Conservation (phyloP, 805 yeast species). For the Lipomyces yamanashiensis region DNA sequence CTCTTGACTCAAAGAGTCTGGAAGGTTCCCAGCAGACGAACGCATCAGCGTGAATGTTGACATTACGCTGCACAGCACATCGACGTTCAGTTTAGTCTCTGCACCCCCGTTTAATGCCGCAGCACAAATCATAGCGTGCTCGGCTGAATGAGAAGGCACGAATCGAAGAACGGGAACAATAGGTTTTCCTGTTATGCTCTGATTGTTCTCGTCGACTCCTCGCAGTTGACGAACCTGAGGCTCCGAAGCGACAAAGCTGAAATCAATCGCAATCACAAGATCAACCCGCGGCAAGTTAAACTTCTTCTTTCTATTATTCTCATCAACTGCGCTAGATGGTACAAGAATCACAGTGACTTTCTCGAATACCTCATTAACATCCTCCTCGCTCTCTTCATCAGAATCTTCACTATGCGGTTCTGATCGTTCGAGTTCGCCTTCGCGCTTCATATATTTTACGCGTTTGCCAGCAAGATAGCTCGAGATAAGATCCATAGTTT, state of each 20-base stretch:
- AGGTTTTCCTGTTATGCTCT: constrained; percentile 27
- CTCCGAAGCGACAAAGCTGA: constrained; percentile 54
- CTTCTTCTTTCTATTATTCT: constrained; percentile 24
- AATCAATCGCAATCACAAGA: constrained; percentile 66
- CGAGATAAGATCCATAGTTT: constrained; percentile 72
- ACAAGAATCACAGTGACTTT: constrained; percentile 51
- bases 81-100: constrained; percentile 42
- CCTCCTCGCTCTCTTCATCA: constrained; percentile 48
- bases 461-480: constrained; percentile 69
- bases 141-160: constrained; percentile 79
- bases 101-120: constrained; percentile 26
- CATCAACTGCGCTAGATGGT: constrained; percentile 48
- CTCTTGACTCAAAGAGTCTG: constrained; percentile 55
- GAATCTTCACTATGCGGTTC: constrained; percentile 44
- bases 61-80: constrained; percentile 67
- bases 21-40: constrained; percentile 79
- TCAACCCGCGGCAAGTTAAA: constrained; percentile 52
- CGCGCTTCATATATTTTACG: constrained; percentile 60
- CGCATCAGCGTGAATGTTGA: constrained; percentile 83
- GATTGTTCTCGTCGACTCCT: constrained; percentile 28
- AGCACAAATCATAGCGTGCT: constrained; percentile 59
- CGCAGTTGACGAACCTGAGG: constrained; percentile 46
- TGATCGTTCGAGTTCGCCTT: constrained; percentile 49
- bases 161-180: constrained; percentile 66
- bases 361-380: constrained; percentile 38